These are phyloP conservation scores for Aspergillus ostianus DNA, from an alignment of 495 filamentous ascomycete genomes.

Conservation along the genomic window DNA sequence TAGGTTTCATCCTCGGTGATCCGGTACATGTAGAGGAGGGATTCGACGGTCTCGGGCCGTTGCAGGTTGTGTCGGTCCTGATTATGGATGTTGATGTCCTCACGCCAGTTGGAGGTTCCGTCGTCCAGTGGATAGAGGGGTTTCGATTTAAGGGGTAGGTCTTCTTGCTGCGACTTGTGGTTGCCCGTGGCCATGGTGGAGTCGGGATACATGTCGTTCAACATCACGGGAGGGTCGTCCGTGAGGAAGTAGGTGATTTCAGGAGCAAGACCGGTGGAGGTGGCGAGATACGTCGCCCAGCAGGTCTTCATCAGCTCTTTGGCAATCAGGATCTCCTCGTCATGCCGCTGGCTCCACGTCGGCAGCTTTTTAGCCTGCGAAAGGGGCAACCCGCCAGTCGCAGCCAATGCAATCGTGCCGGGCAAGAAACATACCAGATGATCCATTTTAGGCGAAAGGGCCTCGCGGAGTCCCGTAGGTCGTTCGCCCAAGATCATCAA, in stretches of 20 bases:
- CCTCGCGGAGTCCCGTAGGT: slow-evolving; percentile 64
- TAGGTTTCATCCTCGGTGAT: slow-evolving; percentile 92
- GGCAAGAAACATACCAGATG: slow-evolving; percentile 98
- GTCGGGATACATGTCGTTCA: slow-evolving; percentile 40
- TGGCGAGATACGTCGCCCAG: slow-evolving; percentile 92
- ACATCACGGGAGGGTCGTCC: slow-evolving; percentile 48
- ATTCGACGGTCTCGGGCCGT: slow-evolving; percentile 92
- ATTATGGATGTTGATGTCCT: slow-evolving; percentile 74
- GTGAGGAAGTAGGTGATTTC: slow-evolving; percentile 91
- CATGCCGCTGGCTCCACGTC: slow-evolving; percentile 72
- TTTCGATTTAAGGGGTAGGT: slow-evolving; percentile 34
- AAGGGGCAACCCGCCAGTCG: slow-evolving; percentile 73
- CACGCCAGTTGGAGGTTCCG: slow-evolving; percentile 49
- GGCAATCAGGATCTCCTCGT: slow-evolving; percentile 82
- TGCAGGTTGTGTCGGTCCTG: slow-evolving; percentile 90
- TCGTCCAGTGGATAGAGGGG: slow-evolving; percentile 28
- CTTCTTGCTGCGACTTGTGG: slow-evolving; percentile 21
- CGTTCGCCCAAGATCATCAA: slow-evolving; percentile 87
- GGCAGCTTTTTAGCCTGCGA: slow-evolving; percentile 67
- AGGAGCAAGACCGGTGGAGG: slow-evolving; percentile 81
- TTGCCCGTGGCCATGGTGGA: slow-evolving; percentile 26
- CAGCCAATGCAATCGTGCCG: slow-evolving; percentile 87
- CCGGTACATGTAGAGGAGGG: slow-evolving; percentile 96
- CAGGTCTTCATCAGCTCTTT: slow-evolving; percentile 93
- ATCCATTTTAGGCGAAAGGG: slow-evolving; percentile 88